These are phyloP conservation scores for Closterium sp. DNA, from an alignment of 139 green algal genomes.

Conservation along the genomic window DNA sequence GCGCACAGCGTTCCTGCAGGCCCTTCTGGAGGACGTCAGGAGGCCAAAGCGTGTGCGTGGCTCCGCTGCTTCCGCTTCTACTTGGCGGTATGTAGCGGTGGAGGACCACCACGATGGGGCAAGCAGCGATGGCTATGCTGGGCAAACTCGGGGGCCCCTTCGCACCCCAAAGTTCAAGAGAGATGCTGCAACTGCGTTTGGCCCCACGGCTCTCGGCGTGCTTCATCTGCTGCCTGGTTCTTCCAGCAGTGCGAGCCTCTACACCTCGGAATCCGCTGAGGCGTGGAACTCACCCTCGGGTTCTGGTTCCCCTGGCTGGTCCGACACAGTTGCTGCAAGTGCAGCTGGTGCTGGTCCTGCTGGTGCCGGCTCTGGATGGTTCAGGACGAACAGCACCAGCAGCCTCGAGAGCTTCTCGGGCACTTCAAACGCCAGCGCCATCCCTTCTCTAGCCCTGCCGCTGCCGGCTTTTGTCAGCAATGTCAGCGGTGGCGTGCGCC, in stretches of 20 bases:
- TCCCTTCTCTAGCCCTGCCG: not conserved
- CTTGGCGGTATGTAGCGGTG: not conserved
- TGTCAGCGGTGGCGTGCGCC: not conserved
- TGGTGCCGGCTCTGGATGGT: not conserved
- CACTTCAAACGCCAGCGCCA: not conserved
- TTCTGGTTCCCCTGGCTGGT: not conserved
- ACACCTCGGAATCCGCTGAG: not conserved
- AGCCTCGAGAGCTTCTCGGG: not conserved
- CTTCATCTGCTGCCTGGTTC: not conserved
- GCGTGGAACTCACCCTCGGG: not conserved
- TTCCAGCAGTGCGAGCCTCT: not conserved
- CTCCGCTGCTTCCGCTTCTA: not conserved
- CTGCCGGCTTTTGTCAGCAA: not conserved
- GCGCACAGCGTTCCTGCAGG: not conserved
- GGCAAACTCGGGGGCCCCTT: not conserved
- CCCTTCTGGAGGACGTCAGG: not conserved
- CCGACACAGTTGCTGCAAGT: not conserved
- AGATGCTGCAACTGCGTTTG: not conserved
- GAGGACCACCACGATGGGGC: not conserved
- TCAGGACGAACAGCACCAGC: not conserved
- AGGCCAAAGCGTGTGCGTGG: not conserved
- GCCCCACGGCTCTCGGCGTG: not conserved
- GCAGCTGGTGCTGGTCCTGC: not conserved
- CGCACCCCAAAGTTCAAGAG: not conserved
- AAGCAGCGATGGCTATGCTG: not conserved